A percentile compares a stretch with the other conserved stretches of the same genome.
Conservation (phyloP, 352 stramenopile genomes). For the Phytopythium mirpurense region DNA sequence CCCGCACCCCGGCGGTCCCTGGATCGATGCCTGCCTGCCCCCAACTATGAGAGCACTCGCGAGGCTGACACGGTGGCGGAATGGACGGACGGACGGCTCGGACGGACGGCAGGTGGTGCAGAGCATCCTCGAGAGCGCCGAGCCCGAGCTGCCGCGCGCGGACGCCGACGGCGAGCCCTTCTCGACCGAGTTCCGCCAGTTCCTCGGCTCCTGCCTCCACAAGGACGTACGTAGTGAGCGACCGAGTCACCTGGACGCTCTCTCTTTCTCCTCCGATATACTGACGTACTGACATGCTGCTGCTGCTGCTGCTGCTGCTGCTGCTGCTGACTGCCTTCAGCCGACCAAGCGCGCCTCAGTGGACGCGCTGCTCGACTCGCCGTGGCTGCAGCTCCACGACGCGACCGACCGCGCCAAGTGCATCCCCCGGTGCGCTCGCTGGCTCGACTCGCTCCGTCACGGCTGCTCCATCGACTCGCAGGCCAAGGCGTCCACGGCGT, state of each 20-base stretch:
- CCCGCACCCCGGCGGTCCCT: too few relatives aligned
- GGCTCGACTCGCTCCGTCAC: constrained; percentile 19
- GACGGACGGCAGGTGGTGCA: constrained; percentile 56
- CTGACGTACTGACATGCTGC: too few relatives aligned
- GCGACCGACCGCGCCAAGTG: constrained; percentile 30
- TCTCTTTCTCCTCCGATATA: too few relatives aligned
- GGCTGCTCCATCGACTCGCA: not conserved
- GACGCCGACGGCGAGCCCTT: constrained; percentile 25
- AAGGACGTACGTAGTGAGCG: constrained; percentile 40
- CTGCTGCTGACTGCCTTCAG: constrained; percentile 12
- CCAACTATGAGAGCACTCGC: too few relatives aligned
- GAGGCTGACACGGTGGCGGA: too few relatives aligned
- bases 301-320: not conserved
- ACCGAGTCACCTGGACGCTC: too few relatives aligned
- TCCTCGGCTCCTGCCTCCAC: constrained; percentile 52
- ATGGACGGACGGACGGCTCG: too few relatives aligned
- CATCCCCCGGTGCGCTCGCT: constrained; percentile 23
- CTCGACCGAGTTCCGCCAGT: constrained; percentile 43
- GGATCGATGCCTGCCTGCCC: too few relatives aligned
- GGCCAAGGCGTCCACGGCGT: constrained; percentile 4
- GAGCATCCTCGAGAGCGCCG: constrained; percentile 60
- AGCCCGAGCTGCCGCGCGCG: constrained; percentile 35
- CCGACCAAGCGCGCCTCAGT: constrained; percentile 51
- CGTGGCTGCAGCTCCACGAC: constrained; percentile 54
- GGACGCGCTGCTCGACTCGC: constrained; percentile 39